phyloP scores from a whole-genome alignment of 805 yeast species.

The Kluyveromyces siamensis region DNA sequence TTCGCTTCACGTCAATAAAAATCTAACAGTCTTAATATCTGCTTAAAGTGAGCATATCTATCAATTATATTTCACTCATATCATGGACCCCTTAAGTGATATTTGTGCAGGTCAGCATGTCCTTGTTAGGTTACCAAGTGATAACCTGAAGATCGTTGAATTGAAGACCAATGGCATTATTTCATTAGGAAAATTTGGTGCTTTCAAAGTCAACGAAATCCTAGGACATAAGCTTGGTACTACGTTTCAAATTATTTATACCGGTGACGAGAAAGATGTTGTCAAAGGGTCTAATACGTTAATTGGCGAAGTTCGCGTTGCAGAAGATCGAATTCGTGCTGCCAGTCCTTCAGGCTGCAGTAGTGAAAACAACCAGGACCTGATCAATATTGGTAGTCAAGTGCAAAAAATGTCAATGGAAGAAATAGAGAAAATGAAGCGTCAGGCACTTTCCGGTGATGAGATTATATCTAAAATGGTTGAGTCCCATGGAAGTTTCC shows the following conservation, averaged over 20 bases:
- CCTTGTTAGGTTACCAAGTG: conserved; percentile 73
- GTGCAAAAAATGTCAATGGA: conserved; percentile 65
- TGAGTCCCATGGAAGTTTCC: conserved; percentile 76
- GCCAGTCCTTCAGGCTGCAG: conserved; percentile 19
- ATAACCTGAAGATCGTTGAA: conserved; percentile 63
- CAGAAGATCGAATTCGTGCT: conserved; percentile 5
- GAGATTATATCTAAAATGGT: conserved; percentile 75
- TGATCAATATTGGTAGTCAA: conserved; percentile 57
- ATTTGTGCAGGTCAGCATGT: conserved; percentile 32
- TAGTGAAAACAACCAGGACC: conserved; percentile 56
- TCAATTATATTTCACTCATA: too few species aligned
- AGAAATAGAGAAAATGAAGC: conserved; percentile 81
- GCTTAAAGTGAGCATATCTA: too few species aligned
- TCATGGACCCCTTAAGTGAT: conserved; percentile 20
- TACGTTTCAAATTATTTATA: conserved; percentile 70
- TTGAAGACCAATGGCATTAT: conserved; percentile 52
- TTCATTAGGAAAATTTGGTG: conserved; percentile 86
- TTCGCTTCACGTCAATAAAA: too few species aligned
- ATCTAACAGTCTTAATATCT: too few species aligned
- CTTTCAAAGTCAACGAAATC: conserved; percentile 63
- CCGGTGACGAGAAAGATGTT: conserved; percentile 7
- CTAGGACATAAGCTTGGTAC: conserved; percentile 82
- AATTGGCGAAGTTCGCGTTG: conserved; percentile 19
- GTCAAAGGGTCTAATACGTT: conserved; percentile 15
- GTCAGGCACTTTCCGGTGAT: conserved; percentile 60